Base-by-base conservation (phyloP, 2,329 filamentous ascomycete genomes). In the Aspergillus ochraceus region DNA sequence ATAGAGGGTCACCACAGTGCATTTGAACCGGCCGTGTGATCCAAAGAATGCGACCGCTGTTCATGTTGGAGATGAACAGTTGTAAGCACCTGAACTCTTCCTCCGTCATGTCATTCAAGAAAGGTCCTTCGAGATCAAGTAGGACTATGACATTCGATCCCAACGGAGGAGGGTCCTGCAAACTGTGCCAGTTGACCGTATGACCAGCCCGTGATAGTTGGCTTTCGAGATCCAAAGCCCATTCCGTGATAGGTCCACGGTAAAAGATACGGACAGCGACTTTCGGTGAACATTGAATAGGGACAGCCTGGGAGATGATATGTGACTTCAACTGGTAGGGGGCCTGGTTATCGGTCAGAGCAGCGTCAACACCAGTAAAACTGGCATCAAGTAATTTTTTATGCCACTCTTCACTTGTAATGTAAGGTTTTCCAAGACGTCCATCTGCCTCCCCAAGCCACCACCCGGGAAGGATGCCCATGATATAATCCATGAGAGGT, bases 391-490 rank as follows among this genome's bases (percentile, higher is more conserved):
- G 14, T 0, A 71, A 59, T 24, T 68, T 65, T 10, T 39, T 56
- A 4, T 55, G 22, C 68, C 68, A 71, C 30, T 58, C 36, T 3
- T 64, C 54, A 3, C 57, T 12, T 4, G 55, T 29, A 6, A 70
- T 49, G 50, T 65, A 66, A 9, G 70, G 70, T n/a, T 60, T 57
- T 12, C 63, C 55, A 4, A 45, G n/a, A 10, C 67, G 61, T 4
- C 54, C 60, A 32, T 70, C 68, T 11, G 22, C 51, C 5, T 62
- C 60, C 11, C 72, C 72, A 6, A 69, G 60, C 77, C 76, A 79
- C 78, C 76, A 80, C 0, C 77, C 77, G 0, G 75, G 69, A 0
- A 80, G 61, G 1, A 67, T 64, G 2, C 77, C 75, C 55, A 76
- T 72, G 3, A 75, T 66, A 55, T 52, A 68, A n/a, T 63, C 66